phyloP scores from a whole-genome alignment of 129 eudicot genomes.

The Ambrosia trifida region DNA sequence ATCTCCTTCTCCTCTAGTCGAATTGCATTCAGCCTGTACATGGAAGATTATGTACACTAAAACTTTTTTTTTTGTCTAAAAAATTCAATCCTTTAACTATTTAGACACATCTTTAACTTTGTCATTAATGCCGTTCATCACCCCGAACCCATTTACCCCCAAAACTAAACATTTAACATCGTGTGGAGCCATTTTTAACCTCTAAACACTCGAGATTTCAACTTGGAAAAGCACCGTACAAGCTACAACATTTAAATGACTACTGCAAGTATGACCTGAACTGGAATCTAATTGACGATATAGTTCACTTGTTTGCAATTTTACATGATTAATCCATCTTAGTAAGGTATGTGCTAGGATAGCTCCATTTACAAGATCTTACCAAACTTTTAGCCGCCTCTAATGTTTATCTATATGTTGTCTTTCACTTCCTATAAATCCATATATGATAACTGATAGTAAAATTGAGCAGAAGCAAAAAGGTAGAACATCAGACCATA shows the following conservation, averaged over 20 bases:
- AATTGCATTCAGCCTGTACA: constrained; percentile 58
- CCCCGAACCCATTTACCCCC: too few species aligned
- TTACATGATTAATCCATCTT: constrained; percentile 14
- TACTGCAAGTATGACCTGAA: neutral
- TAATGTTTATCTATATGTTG: constrained; percentile 2
- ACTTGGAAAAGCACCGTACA: neutral
- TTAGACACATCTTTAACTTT: neutral
- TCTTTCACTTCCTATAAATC: neutral
- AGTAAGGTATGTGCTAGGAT: neutral
- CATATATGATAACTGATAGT: neutral
- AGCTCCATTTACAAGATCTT: constrained; percentile 5
- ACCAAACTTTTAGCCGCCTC: neutral
- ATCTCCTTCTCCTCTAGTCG: constrained; percentile 65
- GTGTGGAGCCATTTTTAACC: too few species aligned
- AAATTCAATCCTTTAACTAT: neutral
- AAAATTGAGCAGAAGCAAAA: neutral
- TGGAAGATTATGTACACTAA: neutral
- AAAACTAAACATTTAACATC: too few species aligned
- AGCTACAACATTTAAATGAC: constrained; percentile 3
- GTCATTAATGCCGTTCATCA: too few species aligned
- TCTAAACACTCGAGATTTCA: neutral
- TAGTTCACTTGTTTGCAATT: neutral
- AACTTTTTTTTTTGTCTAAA: neutral
- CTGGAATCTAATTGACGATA: neutral
- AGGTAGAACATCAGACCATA: neutral